A percentile compares a stretch with the other conserved stretches of the same genome.
Evolutionary conservation across 2,329 filamentous ascomycete genomes (phyloP).

Genomic region (Rhynchosporium graminicola): DNA sequence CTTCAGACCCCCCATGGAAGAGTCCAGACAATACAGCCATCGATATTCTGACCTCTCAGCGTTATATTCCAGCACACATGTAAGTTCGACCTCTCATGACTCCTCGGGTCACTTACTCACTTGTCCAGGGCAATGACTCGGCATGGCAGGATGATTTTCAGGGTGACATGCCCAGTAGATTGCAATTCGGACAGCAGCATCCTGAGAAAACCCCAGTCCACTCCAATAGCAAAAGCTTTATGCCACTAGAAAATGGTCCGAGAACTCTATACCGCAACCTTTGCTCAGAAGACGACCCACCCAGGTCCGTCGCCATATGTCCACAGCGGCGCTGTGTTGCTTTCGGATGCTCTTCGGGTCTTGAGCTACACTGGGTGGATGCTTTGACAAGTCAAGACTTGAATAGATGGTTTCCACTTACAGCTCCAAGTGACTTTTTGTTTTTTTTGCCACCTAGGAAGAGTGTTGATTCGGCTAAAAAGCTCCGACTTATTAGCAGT

Average conservation of each 20-base stretch:
- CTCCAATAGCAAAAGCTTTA: conserved; percentile 4
- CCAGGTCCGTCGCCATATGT: conserved; percentile 65
- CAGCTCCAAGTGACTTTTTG: conserved; percentile 54
- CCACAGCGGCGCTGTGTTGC: conserved; percentile 65
- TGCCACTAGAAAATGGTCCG: conserved; percentile 41
- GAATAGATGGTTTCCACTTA: conserved; percentile 57
- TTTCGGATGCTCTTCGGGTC: conserved; percentile 62
- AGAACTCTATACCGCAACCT: conserved; percentile 49
- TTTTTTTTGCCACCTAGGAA: conserved; percentile 60
- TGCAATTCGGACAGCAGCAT: not conserved
- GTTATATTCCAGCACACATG: conserved; percentile 26
- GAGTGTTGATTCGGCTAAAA: conserved; percentile 54
- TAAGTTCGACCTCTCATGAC: not conserved
- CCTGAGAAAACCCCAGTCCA: not conserved
- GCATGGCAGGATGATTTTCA: conserved; percentile 29
- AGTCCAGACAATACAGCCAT: not conserved
- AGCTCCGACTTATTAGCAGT: conserved; percentile 63
- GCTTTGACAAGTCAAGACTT: conserved; percentile 50
- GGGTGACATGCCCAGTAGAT: conserved; percentile 19
- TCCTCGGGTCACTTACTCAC: not conserved
- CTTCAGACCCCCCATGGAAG: not conserved
- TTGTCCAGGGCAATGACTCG: not conserved
- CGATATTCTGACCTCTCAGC: conserved; percentile 23
- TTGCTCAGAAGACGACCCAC: conserved; percentile 62
- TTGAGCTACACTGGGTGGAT: conserved; percentile 63